A percentile compares a stretch with the other conserved stretches of the same genome.
Conservation (phyloP, 2,329 filamentous ascomycete genomes). For the Scedosporium apiospermum region DNA sequence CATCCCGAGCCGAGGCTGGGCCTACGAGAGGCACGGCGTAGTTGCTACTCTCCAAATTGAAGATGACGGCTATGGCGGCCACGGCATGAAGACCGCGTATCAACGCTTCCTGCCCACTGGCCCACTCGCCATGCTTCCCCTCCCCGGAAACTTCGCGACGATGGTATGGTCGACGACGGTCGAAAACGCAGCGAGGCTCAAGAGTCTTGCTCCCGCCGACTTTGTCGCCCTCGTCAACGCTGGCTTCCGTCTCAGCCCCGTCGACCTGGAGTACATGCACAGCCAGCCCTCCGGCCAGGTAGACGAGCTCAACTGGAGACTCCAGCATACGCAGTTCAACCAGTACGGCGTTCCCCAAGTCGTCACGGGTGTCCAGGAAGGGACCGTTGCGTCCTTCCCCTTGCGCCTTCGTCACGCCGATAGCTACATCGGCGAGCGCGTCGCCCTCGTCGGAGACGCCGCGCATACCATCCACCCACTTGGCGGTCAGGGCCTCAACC, state of each 20-base stretch:
- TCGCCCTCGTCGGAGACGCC: slow-evolving; percentile 87
- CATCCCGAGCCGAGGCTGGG: slow-evolving; percentile 82
- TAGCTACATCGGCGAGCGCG: slow-evolving; percentile 80
- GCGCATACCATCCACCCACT: slow-evolving; percentile 93
- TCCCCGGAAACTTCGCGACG: slow-evolving; percentile 74
- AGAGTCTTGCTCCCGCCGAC: slow-evolving; percentile 60
- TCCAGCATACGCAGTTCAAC: slow-evolving; percentile 55
- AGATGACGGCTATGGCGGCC: slow-evolving; percentile 44
- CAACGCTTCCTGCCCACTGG: slow-evolving; percentile 92
- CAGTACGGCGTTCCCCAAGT: slow-evolving; percentile 51
- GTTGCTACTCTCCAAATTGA: slow-evolving; percentile 79
- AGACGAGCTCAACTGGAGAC: slow-evolving; percentile 78
- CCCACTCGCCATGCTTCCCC: slow-evolving; percentile 80
- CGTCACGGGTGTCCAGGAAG: slow-evolving; percentile 63
- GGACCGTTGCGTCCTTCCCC: slow-evolving; percentile 80
- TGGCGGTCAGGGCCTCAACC: slow-evolving; percentile 88
- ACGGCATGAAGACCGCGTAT: slow-evolving; percentile 66
- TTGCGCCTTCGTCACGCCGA: slow-evolving; percentile 89
- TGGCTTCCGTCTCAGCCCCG: slow-evolving; percentile 71
- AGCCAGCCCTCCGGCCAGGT: slow-evolving; percentile 46
- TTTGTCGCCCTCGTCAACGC: slow-evolving; percentile 88
- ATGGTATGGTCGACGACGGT: slow-evolving; percentile 94
- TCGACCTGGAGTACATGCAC: slow-evolving; percentile 79
- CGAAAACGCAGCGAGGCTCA: slow-evolving; percentile 67
- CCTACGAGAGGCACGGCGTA: slow-evolving; percentile 82